Conservation (phyloP, 768 basidiomycete genomes). For the Collybia sordida region DNA sequence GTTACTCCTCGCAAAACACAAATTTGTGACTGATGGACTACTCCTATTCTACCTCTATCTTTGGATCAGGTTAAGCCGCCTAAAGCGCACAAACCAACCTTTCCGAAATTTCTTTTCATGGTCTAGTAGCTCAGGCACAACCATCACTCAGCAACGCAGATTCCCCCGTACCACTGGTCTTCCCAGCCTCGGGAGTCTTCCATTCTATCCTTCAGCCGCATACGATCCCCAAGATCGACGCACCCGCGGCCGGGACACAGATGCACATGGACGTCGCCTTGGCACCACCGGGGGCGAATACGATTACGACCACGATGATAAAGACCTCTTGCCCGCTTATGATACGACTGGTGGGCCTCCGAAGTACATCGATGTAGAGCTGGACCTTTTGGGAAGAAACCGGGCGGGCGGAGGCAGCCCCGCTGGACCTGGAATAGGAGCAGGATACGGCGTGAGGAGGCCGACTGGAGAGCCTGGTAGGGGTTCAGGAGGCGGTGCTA, state of each 20-base stretch:
- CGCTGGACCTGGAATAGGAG: too few relatives aligned
- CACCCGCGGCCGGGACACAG: conserved; percentile 35
- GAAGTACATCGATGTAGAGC: conserved; percentile 34
- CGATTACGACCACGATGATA: conserved; percentile 34
- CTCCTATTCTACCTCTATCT: conserved; percentile 3
- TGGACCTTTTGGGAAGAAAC: neutral
- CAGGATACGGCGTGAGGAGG: too few relatives aligned
- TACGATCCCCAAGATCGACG: conserved; percentile 16
- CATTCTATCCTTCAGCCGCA: conserved; percentile 5
- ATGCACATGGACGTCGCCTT: conserved; percentile 37
- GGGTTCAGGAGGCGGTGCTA: too few relatives aligned
- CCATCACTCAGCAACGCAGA: conserved; percentile 3
- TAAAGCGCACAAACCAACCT: conserved; percentile 9
- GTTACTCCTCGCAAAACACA: conserved; percentile 8
- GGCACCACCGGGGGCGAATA: conserved; percentile 12
- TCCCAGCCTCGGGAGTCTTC: conserved; percentile 15
- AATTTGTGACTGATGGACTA: conserved; percentile 5
- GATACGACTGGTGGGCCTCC: conserved; percentile 45
- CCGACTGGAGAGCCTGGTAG: too few relatives aligned
- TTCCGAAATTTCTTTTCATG: conserved; percentile 13
- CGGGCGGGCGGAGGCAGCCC: too few relatives aligned
- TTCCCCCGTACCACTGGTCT: conserved; percentile 20
- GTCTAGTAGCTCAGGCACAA: conserved; percentile 1
- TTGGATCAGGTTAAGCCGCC: conserved; percentile 9
- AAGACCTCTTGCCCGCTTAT: conserved; percentile 49